Conservation (phyloP, 495 filamentous ascomycete genomes). For the Lophiotrema nucula region DNA sequence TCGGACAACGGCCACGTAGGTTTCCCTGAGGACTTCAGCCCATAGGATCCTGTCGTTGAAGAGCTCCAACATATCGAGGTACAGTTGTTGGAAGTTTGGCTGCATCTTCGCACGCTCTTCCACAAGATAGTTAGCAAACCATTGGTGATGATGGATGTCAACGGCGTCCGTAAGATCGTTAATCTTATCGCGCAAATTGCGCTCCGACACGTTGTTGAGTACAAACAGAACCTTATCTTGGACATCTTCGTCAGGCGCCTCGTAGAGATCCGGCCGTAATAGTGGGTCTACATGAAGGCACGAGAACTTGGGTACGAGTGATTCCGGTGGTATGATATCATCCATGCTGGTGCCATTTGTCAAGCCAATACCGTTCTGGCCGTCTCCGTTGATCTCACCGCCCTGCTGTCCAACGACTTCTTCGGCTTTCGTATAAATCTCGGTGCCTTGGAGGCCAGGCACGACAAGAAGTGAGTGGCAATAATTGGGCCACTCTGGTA, state of each 20-base stretch:
- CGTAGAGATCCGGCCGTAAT: slow-evolving; percentile 56
- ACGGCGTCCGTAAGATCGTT: slow-evolving; percentile 74
- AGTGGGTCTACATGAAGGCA: slow-evolving; percentile 73
- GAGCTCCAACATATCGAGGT: slow-evolving; percentile 81
- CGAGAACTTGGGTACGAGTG: slow-evolving; percentile 58
- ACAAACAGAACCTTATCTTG: slow-evolving; percentile 95
- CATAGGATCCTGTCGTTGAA: slow-evolving; percentile 76
- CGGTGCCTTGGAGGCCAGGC: slow-evolving; percentile 76
- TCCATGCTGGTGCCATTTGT: slow-evolving; percentile 68
- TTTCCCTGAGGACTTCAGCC: slow-evolving; percentile 89
- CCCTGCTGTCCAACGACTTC: slow-evolving; percentile 67
- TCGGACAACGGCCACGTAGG: slow-evolving; percentile 77
- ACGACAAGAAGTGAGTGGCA: slow-evolving; percentile 79
- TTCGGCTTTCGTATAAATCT: slow-evolving; percentile 76
- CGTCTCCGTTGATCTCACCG: slow-evolving; percentile 41
- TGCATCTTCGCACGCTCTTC: slow-evolving; percentile 95
- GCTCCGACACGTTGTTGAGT: slow-evolving; percentile 90
- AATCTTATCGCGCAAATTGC: slow-evolving; percentile 79
- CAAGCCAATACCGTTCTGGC: slow-evolving; percentile 50
- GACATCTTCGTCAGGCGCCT: slow-evolving; percentile 78
- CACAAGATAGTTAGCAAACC: slow-evolving; percentile 95
- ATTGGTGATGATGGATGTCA: slow-evolving; percentile 79
- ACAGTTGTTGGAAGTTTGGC: slow-evolving; percentile 90
- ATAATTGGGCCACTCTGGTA: slow-evolving; percentile 91
- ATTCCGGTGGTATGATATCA: slow-evolving; percentile 52